Evolutionary conservation across 306 rosid species (phyloP).

Genomic region (Inga leiocalycina): DNA sequence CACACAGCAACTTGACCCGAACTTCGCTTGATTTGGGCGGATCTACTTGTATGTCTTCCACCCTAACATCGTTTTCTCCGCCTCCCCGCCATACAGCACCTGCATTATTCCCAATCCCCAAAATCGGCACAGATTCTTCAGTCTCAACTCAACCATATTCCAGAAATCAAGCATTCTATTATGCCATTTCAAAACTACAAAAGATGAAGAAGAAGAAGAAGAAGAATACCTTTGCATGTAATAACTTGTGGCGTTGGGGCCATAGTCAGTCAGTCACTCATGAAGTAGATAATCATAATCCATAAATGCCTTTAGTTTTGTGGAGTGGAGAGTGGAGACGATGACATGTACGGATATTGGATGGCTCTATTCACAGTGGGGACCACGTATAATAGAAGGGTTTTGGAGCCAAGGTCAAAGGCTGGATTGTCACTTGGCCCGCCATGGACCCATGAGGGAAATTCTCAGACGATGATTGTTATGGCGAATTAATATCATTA

Average conservation of each 20-base stretch:
- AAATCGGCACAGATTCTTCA: background rate
- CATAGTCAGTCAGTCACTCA: background rate
- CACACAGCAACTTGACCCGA: background rate
- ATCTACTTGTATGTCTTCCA: background rate
- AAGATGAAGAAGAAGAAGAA: background rate
- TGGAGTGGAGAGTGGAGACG: background rate
- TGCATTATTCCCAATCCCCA: background rate
- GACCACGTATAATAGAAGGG: too few relatives aligned
- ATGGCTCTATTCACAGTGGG: too few relatives aligned
- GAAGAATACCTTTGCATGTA: background rate
- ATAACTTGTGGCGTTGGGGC: background rate
- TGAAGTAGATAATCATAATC: background rate
- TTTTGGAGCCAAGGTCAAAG: too few relatives aligned
- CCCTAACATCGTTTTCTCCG: background rate
- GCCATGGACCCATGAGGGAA: too few relatives aligned
- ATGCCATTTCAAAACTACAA: background rate
- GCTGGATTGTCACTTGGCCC: too few relatives aligned
- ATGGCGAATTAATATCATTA: too few relatives aligned
- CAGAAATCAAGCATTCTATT: background rate
- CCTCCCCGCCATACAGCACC: constrained; percentile 3
- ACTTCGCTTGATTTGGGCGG: background rate
- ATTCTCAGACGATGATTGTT: too few relatives aligned
- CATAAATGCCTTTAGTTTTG: background rate
- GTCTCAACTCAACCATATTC: background rate
- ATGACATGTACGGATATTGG: too few relatives aligned